These are phyloP conservation scores for Ambrosiella xylebori DNA, from an alignment of 2,329 filamentous ascomycete species.

Conservation along the genomic window DNA sequence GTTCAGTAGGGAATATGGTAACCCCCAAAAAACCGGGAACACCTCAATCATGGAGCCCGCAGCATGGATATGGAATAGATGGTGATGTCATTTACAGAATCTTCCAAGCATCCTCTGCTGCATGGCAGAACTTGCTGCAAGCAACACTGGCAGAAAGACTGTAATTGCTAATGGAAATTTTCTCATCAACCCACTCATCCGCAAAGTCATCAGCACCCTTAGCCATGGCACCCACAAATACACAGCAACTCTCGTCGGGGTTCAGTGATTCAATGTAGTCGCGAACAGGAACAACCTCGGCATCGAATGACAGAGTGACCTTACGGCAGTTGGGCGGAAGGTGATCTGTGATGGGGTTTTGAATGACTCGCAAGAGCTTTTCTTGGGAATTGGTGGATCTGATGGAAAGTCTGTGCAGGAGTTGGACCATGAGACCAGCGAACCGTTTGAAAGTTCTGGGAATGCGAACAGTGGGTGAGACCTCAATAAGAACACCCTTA, in stretches of 20 bases:
- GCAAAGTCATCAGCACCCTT: constrained; percentile 94
- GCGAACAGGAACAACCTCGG: constrained; percentile 66
- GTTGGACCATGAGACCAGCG: constrained; percentile 93
- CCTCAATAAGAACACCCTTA: constrained; percentile 92
- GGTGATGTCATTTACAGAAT: constrained; percentile 46
- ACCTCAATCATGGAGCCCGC: not conserved
- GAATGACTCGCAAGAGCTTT: constrained; percentile 92
- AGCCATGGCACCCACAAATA: constrained; percentile 97
- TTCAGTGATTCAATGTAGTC: constrained; percentile 73
- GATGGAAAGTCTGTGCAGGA: constrained; percentile 88
- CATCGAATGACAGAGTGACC: constrained; percentile 89
- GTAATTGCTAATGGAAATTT: constrained; percentile 97
- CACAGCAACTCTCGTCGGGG: constrained; percentile 81
- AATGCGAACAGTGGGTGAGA: constrained; percentile 94
- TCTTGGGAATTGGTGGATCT: constrained; percentile 93
- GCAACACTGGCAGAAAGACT: constrained; percentile 93
- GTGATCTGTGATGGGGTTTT: constrained; percentile 95
- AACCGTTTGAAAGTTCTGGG: constrained; percentile 98
- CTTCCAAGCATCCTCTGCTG: constrained; percentile 89
- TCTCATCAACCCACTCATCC: constrained; percentile 85
- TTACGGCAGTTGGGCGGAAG: constrained; percentile 94
- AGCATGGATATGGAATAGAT: not conserved
- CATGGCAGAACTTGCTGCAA: constrained; percentile 99
- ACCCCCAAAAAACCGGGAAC: not conserved
- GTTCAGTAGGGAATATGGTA: not conserved